Evolutionary conservation across 1,284 basidiomycete genomes (phyloP).

Genomic region (Tylopilus sp.): DNA sequence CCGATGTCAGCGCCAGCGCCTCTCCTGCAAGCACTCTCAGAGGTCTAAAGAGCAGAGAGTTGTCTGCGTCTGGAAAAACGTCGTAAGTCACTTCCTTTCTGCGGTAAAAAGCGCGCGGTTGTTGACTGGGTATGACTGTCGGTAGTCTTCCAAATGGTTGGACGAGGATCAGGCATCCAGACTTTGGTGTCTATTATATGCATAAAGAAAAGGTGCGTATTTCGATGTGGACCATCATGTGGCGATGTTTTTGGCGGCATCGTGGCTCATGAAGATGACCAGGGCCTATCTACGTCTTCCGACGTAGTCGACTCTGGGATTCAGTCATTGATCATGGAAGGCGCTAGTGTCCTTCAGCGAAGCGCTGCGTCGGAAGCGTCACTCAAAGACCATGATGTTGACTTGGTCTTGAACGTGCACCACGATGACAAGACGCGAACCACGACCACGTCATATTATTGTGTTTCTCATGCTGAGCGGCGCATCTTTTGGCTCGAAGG

Average conservation of each 20-base stretch:
- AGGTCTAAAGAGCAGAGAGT: no score
- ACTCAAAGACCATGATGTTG: conserved; percentile 21
- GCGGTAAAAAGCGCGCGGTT: no score
- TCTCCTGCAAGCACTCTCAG: no score
- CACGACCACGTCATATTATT: conserved; percentile 32
- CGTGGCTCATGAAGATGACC: conserved; percentile 3
- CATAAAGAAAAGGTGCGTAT: no score
- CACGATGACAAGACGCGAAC: background rate
- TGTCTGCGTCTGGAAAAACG: no score
- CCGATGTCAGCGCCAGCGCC: no score
- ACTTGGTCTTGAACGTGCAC: conserved; percentile 30
- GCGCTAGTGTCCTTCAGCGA: conserved; percentile 14
- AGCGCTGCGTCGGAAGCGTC: conserved; percentile 14
- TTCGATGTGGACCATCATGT: no score
- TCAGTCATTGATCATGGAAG: conserved; percentile 20
- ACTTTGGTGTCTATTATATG: no score
- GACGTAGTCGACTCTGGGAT: conserved; percentile 22
- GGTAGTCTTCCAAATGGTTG: no score
- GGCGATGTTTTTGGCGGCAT: background rate
- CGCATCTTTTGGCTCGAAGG: conserved; percentile 43
- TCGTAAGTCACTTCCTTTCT: no score
- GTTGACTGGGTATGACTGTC: no score
- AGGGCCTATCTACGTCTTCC: conserved; percentile 36
- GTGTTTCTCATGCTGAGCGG: conserved; percentile 40
- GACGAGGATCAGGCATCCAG: no score